Evolutionary conservation across 1,139 yeast species (phyloP), one percentile per base, ranked within the genome.

Genomic region (Pichia sp.): DNA sequence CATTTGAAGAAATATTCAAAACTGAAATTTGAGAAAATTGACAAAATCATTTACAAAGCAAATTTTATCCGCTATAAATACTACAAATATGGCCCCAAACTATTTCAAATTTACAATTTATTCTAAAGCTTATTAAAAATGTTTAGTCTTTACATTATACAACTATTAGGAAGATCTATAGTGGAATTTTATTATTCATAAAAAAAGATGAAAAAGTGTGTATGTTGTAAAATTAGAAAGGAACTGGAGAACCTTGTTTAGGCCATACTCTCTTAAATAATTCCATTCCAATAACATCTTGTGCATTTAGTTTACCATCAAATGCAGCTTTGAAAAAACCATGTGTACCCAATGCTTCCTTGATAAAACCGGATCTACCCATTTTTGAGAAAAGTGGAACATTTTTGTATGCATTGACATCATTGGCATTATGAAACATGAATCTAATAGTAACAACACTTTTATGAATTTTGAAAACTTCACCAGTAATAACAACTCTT

Each of bases 321-420:
- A 94, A 94, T 23, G 87, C 85, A 24, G 97, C 96, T 69, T 94
- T 94, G 74, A 84, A 90, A 68, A 92, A 87, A 52, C 99, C 99
- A 65, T 94, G 98, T 3, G 98, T 94, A 68, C 99, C 99, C 68
- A 94, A 74, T 62, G 90, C 78, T 63, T 92, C 97, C 65, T 87
- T 90, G 63, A 94, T 87, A 63, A 83, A 85, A 47, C 99, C 99
- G 35, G 89, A 74, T 63, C 97, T 80, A 42, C 98, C 98, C 56
- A 82, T 75, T 63, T 87, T 87, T 39, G 97, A 90, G 65, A 87
- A 92, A 52, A 94, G 70, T 35, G 97, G 97, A 55, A 94, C 83
- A 5, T 94, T 84, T 69, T 87, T 87, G 74, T 85, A 94, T 80
- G 86, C 87, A 53, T 77, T 77, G 55, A 94, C 85, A 62, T 94